Conservation (phyloP, 2,329 filamentous ascomycete genomes). For the Aspergillus terreus region DNA sequence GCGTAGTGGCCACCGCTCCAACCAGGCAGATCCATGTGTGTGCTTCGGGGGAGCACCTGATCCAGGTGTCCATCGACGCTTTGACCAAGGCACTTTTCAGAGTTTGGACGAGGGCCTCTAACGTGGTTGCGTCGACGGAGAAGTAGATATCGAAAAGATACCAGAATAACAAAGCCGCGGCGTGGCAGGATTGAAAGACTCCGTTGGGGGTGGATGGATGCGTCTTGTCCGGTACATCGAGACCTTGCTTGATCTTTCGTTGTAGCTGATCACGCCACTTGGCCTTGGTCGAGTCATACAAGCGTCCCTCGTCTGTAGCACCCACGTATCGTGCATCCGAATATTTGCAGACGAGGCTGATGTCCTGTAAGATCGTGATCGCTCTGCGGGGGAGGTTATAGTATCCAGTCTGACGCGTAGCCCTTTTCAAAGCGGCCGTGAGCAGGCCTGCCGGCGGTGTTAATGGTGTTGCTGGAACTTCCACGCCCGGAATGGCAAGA, state of each 20-base stretch:
- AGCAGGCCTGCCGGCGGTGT: background rate
- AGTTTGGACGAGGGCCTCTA: background rate
- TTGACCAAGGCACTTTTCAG: background rate
- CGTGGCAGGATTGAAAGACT: slow-evolving; percentile 1
- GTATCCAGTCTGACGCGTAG: background rate
- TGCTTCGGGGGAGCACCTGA: slow-evolving; percentile 2
- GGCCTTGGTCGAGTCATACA: background rate
- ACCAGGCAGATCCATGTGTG: slow-evolving; percentile 4
- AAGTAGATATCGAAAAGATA: slow-evolving; percentile 2
- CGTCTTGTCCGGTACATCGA: background rate
- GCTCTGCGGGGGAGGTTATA: background rate
- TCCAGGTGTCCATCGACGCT: slow-evolving; percentile 2
- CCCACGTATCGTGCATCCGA: background rate
- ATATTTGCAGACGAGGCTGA: background rate
- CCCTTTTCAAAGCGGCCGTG: background rate
- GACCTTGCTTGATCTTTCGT: background rate
- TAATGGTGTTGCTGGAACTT: background rate
- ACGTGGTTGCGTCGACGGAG: background rate
- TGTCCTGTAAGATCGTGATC: background rate
- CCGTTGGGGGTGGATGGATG: background rate
- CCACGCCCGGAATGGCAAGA: slow-evolving; percentile 4
- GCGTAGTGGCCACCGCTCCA: background rate
- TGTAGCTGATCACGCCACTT: background rate
- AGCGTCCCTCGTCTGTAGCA: background rate
- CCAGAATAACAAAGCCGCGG: slow-evolving; percentile 4